A percentile compares a stretch with the other conserved stretches of the same genome.
Conservation (phyloP, 805 yeast genomes). For the Wickerhamomyces hampshirensis region DNA sequence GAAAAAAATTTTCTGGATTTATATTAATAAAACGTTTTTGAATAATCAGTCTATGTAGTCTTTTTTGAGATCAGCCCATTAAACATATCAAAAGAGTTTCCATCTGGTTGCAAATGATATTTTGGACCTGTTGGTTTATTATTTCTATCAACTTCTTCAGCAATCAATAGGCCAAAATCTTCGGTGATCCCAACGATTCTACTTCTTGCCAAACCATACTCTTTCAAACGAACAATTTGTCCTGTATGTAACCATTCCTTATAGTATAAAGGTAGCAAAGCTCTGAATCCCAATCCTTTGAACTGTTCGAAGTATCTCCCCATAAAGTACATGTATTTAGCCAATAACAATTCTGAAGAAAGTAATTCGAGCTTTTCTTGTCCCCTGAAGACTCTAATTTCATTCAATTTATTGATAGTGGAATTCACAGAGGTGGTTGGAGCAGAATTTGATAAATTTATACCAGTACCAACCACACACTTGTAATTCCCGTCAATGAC, state of each 20-base stretch:
- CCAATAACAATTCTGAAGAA: constrained; percentile 49
- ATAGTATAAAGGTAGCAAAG: constrained; percentile 70
- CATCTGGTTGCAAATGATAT: constrained; percentile 89
- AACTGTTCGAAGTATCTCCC: constrained; percentile 60
- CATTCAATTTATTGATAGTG: constrained; percentile 60
- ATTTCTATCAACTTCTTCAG: constrained; percentile 52
- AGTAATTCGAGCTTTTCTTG: constrained; percentile 22
- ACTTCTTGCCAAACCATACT: constrained; percentile 49
- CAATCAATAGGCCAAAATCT: constrained; percentile 81
- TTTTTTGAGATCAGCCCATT: constrained; percentile 76
- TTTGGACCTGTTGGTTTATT: constrained; percentile 47
- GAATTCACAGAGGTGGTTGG: constrained; percentile 88
- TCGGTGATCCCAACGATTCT: constrained; percentile 73
- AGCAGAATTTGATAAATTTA: constrained; percentile 76
- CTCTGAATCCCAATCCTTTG: constrained; percentile 56
- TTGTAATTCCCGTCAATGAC: constrained; percentile 54
- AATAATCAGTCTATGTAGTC: constrained; percentile 12
- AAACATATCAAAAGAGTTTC: constrained; percentile 94
- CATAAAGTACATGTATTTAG: constrained; percentile 61
- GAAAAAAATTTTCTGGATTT: neutral
- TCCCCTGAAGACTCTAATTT: constrained; percentile 39
- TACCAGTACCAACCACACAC: constrained; percentile 80
- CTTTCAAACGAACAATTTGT: constrained; percentile 67
- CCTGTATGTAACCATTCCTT: constrained; percentile 79
- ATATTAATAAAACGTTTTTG: constrained; percentile 3